Base-by-base conservation (phyloP, 2,329 filamentous ascomycete species). In the Xylariaceae sp. region DNA sequence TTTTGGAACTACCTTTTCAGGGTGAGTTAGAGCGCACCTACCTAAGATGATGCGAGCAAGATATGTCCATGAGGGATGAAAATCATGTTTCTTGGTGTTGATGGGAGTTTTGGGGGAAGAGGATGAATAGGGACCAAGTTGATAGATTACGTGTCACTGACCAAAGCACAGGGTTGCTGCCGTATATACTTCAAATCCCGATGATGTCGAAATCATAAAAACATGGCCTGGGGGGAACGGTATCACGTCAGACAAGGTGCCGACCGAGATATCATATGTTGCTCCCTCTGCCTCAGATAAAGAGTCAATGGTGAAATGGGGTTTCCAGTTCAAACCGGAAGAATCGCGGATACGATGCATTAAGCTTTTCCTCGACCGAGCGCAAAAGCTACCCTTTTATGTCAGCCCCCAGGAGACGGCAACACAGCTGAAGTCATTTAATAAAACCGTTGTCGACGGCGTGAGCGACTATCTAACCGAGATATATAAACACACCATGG, bases 161-260 rank as follows among this genome's bases (percentile, higher is more conserved):
- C 48, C 20, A 32, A 12, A 6, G 34, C 11, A 54, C 50, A 82
- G 80, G 44, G 84, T 88, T 47, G 85, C 85, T 6, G 82, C 83
- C 22, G 83, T 87, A 4, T 88, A 88, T 57, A 86, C 83, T 12
- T 84, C 81, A 4, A 87, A 82, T 2, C 86, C 86, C 11, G 86
- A 91, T 63, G 86, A 90, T 63, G 74, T 91, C 47, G 85, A 90
- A 62, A 88, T 90, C 58, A 89, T 91, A 70, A 90, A 89, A 70
- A 85, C 80, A 12, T 92, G 87, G 87, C 86, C 87, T 0, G 87
- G 87, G 21, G 85, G 85, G 22, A 90, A 91, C 60, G 86, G 86
- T 57, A 88, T 91, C 67, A 90, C 87, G n/a, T 89, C 85, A 27
- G 86, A 92, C 71, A 92, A 92, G 71, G 86, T 91, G 2, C 86